Evolutionary conservation across 257 asterid species (phyloP).

Genomic region (Cinchona pubescens): DNA sequence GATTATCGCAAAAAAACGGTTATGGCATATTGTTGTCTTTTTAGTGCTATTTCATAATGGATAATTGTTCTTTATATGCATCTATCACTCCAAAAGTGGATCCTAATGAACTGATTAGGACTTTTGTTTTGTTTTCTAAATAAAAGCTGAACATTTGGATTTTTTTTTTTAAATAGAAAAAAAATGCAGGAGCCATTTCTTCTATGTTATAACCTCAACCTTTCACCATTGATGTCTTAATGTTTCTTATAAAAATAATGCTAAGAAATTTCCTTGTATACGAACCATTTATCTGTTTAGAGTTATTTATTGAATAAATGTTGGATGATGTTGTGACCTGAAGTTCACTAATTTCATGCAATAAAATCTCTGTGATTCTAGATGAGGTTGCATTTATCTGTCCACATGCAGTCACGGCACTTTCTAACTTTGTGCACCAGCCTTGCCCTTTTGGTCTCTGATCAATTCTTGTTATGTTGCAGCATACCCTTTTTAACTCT

Average conservation of each 20-base stretch:
- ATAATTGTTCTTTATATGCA: not conserved
- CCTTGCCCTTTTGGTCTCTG: not conserved
- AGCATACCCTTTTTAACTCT: not conserved
- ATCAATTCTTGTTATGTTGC: not conserved
- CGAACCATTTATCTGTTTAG: not conserved
- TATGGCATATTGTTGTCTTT: not conserved
- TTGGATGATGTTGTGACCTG: not conserved
- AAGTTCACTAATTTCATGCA: not conserved
- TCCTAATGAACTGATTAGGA: not conserved
- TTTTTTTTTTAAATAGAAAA: not conserved
- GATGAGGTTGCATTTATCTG: not conserved
- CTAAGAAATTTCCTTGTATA: not conserved
- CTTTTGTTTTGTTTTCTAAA: not conserved
- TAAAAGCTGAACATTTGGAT: not conserved
- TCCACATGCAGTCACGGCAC: not conserved
- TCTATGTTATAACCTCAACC: not conserved
- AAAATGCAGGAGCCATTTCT: not conserved
- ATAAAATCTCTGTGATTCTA: not conserved
- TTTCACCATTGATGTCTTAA: not conserved
- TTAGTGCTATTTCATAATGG: constrained; percentile 3
- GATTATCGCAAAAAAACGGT: not conserved
- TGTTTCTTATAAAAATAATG: not conserved
- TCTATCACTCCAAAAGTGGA: not conserved
- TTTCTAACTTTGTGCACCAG: not conserved
- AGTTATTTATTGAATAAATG: not conserved